Evolutionary conservation across 1,284 basidiomycete genomes (phyloP).

Genomic region (Termitomyces sp.): DNA sequence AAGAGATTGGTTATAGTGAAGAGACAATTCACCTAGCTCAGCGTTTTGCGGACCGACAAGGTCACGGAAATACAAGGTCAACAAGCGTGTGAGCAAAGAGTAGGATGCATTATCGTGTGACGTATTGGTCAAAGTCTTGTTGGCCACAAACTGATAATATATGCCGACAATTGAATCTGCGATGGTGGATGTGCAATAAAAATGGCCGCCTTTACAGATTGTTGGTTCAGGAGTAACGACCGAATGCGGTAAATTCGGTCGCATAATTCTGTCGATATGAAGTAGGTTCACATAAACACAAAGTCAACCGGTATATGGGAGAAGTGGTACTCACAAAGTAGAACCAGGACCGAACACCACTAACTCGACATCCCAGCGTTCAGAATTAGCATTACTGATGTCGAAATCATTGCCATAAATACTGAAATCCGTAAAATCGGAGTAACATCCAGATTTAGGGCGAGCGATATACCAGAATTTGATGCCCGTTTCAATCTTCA

Average conservation of each 20-base stretch:
- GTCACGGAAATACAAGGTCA: neutral
- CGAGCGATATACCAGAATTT: neutral
- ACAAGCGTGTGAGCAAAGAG: neutral
- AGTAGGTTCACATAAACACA: too few relatives aligned
- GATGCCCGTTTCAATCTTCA: neutral
- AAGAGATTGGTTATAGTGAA: too few relatives aligned
- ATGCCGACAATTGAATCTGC: neutral
- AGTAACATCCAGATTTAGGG: neutral
- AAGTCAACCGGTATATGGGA: too few relatives aligned
- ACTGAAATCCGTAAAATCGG: neutral
- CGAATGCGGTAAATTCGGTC: neutral
- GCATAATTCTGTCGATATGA: neutral
- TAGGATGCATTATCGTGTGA: neutral
- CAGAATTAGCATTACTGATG: neutral
- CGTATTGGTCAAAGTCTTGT: neutral
- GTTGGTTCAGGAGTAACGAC: neutral
- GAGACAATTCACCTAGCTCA: too few relatives aligned
- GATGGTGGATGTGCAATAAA: neutral
- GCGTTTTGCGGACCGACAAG: too few relatives aligned
- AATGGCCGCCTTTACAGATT: neutral
- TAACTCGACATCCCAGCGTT: neutral
- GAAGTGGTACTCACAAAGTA: too few relatives aligned
- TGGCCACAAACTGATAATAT: neutral
- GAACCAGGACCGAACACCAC: neutral
- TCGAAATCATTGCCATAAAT: neutral